These are phyloP conservation scores for Cerrena zonata DNA, from an alignment of 1,284 basidiomycete species.

Conservation along the genomic window DNA sequence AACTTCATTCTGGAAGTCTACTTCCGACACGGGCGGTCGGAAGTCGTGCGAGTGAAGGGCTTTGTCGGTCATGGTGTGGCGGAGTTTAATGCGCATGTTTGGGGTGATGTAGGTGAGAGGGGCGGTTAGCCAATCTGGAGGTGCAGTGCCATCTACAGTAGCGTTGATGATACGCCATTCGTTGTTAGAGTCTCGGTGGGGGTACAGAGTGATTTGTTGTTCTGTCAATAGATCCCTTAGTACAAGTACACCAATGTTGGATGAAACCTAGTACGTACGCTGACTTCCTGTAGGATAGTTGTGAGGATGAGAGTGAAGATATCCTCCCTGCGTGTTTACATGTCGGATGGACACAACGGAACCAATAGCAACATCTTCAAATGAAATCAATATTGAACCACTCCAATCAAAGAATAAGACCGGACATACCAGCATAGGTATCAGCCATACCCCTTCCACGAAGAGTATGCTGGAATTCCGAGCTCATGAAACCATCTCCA, in stretches of 20 bases:
- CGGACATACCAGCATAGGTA: conserved; percentile 70
- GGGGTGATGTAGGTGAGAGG: conserved; percentile 64
- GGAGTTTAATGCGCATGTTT: conserved; percentile 74
- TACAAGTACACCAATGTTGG: neutral
- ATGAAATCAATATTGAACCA: conserved; percentile 5
- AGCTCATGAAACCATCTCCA: conserved; percentile 98
- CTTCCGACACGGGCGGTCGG: conserved; percentile 92
- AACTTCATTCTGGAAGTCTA: conserved; percentile 99
- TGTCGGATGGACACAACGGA: conserved; percentile 84
- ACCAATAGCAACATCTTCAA: conserved; percentile 77
- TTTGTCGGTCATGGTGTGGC: conserved; percentile 79
- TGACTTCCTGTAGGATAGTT: conserved; percentile 83
- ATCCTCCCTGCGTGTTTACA: conserved; percentile 94
- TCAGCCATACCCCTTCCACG: conserved; percentile 88
- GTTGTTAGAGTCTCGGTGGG: conserved; percentile 91
- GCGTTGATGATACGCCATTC: conserved; percentile 80
- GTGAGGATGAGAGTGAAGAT: conserved; percentile 91
- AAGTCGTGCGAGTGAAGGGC: conserved; percentile 91
- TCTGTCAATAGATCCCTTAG: conserved; percentile 40
- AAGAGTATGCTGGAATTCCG: conserved; percentile 95
- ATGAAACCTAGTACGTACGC: conserved; percentile 62
- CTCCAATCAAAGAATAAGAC: conserved; percentile 1
- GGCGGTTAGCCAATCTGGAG: conserved; percentile 50
- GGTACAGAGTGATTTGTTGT: conserved; percentile 97
- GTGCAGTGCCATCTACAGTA: conserved; percentile 43